Conservation (phyloP, 768 basidiomycete genomes). For the Auricularia sp. region DNA sequence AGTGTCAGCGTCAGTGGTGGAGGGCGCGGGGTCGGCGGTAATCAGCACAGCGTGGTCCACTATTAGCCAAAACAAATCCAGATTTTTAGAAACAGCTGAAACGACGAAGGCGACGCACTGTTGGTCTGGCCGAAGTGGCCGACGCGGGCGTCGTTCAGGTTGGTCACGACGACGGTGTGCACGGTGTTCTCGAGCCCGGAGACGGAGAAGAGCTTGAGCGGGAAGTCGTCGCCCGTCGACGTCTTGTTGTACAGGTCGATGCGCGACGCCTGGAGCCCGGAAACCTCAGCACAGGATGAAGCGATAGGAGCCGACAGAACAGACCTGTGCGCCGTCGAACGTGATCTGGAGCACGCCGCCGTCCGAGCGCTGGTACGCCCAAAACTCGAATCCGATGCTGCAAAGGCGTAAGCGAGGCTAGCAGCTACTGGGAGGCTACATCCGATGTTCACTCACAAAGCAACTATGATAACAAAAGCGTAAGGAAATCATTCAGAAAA, state of each 20-base stretch:
- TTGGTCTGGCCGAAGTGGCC: not conserved
- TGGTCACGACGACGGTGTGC: not conserved
- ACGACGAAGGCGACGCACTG: not conserved
- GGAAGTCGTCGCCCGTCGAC: not conserved
- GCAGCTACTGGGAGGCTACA: not conserved
- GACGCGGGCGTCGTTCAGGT: slow-evolving; percentile 4
- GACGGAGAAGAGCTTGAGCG: slow-evolving; percentile 1
- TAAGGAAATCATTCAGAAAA: not conserved
- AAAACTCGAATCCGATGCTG: slow-evolving; percentile 2
- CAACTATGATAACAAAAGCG: not conserved
- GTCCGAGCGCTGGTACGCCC: slow-evolving; percentile 7
- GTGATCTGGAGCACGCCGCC: slow-evolving; percentile 4
- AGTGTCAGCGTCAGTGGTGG: not conserved
- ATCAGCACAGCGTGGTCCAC: not conserved
- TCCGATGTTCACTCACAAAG: not conserved
- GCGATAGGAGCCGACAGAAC: not conserved
- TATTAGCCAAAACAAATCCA: not conserved
- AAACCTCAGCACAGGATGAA: not conserved
- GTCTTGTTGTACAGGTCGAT: slow-evolving; percentile 2
- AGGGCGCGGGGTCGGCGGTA: not conserved
- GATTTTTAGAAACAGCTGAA: not conserved
- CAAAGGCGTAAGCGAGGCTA: not conserved
- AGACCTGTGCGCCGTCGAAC: slow-evolving; percentile 3
- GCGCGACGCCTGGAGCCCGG: not conserved
- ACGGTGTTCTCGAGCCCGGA: not conserved